A percentile compares a stretch with the other conserved stretches of the same genome.
Conservation (phyloP, 139 green algal species). For the Marvania coccoides region DNA sequence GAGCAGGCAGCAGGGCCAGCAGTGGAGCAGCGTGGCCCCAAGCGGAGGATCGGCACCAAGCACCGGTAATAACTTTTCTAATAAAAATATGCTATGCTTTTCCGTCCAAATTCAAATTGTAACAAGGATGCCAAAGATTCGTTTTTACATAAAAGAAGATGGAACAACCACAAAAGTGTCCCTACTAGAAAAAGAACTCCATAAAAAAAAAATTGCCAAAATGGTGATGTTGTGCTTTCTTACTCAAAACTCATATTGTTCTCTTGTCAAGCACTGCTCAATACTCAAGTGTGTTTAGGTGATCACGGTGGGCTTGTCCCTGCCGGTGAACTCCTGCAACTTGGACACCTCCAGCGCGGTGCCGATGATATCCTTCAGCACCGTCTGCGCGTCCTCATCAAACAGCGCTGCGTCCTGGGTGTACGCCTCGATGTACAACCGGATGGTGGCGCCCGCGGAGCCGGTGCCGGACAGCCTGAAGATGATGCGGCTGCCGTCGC, state of each 20-base stretch:
- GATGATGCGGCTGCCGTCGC: conserved; percentile 92
- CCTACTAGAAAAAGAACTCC: too few species aligned
- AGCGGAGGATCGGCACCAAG: conserved; percentile 17
- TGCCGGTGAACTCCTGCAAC: conserved; percentile 84
- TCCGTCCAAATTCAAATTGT: too few species aligned
- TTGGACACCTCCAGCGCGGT: conserved; percentile 74
- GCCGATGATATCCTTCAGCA: conserved; percentile 62
- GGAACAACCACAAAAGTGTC: conserved; percentile 2
- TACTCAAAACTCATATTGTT: too few species aligned
- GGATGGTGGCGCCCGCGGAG: conserved; percentile 86
- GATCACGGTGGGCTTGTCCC: conserved; percentile 97
- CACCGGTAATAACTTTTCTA: not conserved
- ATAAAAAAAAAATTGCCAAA: too few species aligned
- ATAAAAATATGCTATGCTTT: too few species aligned
- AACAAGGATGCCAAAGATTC: too few species aligned
- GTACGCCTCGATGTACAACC: conserved; percentile 99
- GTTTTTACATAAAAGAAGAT: not conserved
- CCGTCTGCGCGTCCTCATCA: conserved; percentile 74
- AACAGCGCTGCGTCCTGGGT: conserved; percentile 66
- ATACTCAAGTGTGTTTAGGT: too few species aligned
- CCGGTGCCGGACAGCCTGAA: conserved; percentile 92
- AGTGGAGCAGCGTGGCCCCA: not conserved
- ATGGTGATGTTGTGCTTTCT: too few species aligned
- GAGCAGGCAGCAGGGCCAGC: not conserved
- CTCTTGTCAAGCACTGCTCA: too few species aligned